Evolutionary conservation across 2,329 filamentous ascomycete genomes (phyloP), one percentile per base, ranked within the genome.

Genomic region (Juglanconis sp.): DNA sequence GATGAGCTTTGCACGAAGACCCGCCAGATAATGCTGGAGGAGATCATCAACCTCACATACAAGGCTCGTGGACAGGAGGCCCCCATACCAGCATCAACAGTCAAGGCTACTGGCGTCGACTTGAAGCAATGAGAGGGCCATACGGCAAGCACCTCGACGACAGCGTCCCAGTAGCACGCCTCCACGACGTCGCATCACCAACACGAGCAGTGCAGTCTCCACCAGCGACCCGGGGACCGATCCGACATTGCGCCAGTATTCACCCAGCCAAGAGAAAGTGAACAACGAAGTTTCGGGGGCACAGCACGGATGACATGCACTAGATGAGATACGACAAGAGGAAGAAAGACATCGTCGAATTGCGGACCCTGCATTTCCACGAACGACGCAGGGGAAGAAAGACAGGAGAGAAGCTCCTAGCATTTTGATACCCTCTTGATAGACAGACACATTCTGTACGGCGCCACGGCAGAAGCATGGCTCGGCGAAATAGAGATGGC

Each of bases 21-120:
- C 2, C 83, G 87, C 59, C 88, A 92, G 24, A 74, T 86, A 55
- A 96, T 96, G 92, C 81, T 93, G 64, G 81, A 82, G 65, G 88
- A 88, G 69, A 76, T 88, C 47, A 65, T 85, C 17, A 68, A 70
- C 36, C 74, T 88, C 30, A 83, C 85, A 9, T 78, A 77, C 52
- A 79, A 80, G 69, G 79, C 74, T 30, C 78, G 78, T 50, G 80
- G 81, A 34, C 56, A 62, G 36, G 59, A 59, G 30, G 54, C 53
- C 7, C 62, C 62, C 30, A 64, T 64, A 34, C n/a, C 56, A 5
- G 62, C 60, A 32, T 61, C 59, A 38, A 62, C 62, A 10, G 46
- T 60, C 50, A 62, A 60, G 34, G 56, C 62, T 13, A 62, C 52
- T 15, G 62, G 62, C 10, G 62, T 64, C 38, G 56, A 64, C n/a